A percentile compares a stretch with the other conserved stretches of the same genome.
Evolutionary conservation across 768 basidiomycete genomes (phyloP).

Genomic region (Leccinum longicurvipes): DNA sequence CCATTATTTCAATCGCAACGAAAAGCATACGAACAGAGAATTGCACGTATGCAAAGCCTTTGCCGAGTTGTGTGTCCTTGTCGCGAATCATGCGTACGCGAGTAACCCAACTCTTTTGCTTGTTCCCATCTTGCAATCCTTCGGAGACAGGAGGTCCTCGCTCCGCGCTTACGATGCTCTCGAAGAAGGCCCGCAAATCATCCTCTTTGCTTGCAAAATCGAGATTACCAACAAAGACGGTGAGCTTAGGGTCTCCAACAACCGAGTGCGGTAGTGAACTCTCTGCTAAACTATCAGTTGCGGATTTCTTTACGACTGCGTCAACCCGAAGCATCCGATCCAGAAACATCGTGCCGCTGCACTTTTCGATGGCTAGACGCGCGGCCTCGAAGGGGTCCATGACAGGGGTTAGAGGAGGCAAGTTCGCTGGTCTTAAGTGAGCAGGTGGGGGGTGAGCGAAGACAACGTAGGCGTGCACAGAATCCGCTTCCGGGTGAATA

Average conservation of each 20-base stretch:
- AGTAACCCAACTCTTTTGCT: slow-evolving; percentile 61
- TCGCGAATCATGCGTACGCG: slow-evolving; percentile 89
- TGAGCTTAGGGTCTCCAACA: slow-evolving; percentile 68
- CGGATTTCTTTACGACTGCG: slow-evolving; percentile 41
- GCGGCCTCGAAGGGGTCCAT: slow-evolving; percentile 76
- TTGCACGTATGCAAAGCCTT: slow-evolving; percentile 93
- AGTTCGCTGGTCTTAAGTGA: slow-evolving; percentile 41
- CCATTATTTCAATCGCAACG: background rate
- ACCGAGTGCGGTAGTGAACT: slow-evolving; percentile 22
- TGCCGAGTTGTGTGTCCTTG: slow-evolving; percentile 88
- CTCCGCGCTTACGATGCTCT: slow-evolving; percentile 68
- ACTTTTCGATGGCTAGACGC: slow-evolving; percentile 48
- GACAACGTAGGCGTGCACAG: slow-evolving; percentile 87
- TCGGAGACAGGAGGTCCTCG: slow-evolving; percentile 51
- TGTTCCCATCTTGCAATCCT: slow-evolving; percentile 31
- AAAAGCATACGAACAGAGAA: slow-evolving; percentile 53
- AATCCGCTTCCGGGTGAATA: slow-evolving; percentile 73
- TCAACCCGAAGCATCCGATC: slow-evolving; percentile 81
- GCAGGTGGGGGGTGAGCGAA: slow-evolving; percentile 67
- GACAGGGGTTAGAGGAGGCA: slow-evolving; percentile 46
- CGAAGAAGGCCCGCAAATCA: slow-evolving; percentile 84
- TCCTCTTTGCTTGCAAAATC: slow-evolving; percentile 92
- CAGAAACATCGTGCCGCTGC: slow-evolving; percentile 72
- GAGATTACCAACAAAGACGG: slow-evolving; percentile 88
- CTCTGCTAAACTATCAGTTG: slow-evolving; percentile 17